These are phyloP conservation scores for Trifolium subterraneum DNA, from an alignment of 306 rosid species.

Conservation along the genomic window DNA sequence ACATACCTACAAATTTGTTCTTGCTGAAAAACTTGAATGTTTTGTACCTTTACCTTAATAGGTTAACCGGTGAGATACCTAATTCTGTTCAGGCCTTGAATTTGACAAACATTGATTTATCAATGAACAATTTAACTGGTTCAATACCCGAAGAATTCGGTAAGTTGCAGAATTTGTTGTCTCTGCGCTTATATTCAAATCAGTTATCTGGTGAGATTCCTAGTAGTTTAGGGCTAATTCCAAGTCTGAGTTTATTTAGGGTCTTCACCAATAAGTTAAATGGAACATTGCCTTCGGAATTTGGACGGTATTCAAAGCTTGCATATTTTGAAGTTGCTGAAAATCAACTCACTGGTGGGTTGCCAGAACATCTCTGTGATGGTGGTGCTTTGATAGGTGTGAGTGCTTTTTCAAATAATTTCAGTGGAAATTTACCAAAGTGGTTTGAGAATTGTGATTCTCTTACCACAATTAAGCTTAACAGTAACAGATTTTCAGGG, in stretches of 20 bases:
- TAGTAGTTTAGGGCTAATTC: slow-evolving; percentile 53
- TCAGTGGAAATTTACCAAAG: slow-evolving; percentile 62
- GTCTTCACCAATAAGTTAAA: slow-evolving; percentile 64
- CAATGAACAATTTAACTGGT: slow-evolving; percentile 70
- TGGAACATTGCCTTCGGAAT: slow-evolving; percentile 76
- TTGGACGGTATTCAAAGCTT: slow-evolving; percentile 73
- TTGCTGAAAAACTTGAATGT: slow-evolving; percentile 49
- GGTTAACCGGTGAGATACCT: slow-evolving; percentile 66
- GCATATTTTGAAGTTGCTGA: slow-evolving; percentile 62
- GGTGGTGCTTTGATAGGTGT: slow-evolving; percentile 62
- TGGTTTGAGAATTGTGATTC: slow-evolving; percentile 66
- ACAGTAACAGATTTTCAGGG: slow-evolving; percentile 65
- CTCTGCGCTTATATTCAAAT: slow-evolving; percentile 55
- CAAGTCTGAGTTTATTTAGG: slow-evolving; percentile 49
- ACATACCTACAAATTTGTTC: slow-evolving; percentile 62
- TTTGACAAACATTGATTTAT: slow-evolving; percentile 51
- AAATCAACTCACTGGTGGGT: slow-evolving; percentile 62
- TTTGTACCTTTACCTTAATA: slow-evolving; percentile 58
- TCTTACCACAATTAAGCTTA: slow-evolving; percentile 53
- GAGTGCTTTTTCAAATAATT: slow-evolving; percentile 61
- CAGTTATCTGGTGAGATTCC: slow-evolving; percentile 72
- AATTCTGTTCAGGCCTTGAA: slow-evolving; percentile 54
- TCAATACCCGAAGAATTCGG: slow-evolving; percentile 62
- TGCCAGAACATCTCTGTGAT: slow-evolving; percentile 73
- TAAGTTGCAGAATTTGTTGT: slow-evolving; percentile 52